Percentiles rank a stretch among this genome's conserved stretches.
phyloP scores from a whole-genome alignment of 805 yeast genomes.

The Candida cerambycidarum region DNA sequence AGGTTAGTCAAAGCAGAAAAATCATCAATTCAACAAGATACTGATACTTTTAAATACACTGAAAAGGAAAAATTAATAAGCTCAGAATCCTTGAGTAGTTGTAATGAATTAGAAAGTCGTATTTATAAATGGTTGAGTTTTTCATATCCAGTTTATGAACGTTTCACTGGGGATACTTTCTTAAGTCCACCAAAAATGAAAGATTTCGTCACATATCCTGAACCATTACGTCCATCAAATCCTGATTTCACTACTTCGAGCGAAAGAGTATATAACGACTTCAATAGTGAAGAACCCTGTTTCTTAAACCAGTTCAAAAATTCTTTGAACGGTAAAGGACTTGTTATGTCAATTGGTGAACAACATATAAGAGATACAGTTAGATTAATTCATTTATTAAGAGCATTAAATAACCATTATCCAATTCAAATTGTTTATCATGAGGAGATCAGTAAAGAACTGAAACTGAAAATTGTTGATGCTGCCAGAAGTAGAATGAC shows the following conservation, averaged over 20 bases:
- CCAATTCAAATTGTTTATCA: slow-evolving; percentile 34
- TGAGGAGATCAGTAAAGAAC: slow-evolving; percentile 23
- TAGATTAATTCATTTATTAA: slow-evolving; percentile 26
- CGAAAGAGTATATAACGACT: neutral
- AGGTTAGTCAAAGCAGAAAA: slow-evolving; percentile 10
- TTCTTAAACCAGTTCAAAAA: slow-evolving; percentile 25
- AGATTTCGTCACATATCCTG: slow-evolving; percentile 13
- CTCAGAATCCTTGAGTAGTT: slow-evolving; percentile 17
- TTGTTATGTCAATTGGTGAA: slow-evolving; percentile 30
- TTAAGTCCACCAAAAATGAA: slow-evolving; percentile 22
- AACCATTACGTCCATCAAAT: slow-evolving; percentile 15
- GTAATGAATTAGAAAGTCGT: slow-evolving; percentile 32
- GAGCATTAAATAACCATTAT: slow-evolving; percentile 30
- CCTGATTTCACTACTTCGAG: neutral
- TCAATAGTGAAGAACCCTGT: slow-evolving; percentile 16
- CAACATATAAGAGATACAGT: slow-evolving; percentile 25
- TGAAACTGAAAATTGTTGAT: slow-evolving; percentile 21
- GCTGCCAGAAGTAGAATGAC: slow-evolving; percentile 23
- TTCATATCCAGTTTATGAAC: slow-evolving; percentile 34
- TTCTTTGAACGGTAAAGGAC: slow-evolving; percentile 31
- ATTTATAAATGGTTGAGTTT: slow-evolving; percentile 41
- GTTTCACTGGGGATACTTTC: slow-evolving; percentile 34
- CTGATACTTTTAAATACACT: slow-evolving; percentile 9
- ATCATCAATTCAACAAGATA: slow-evolving; percentile 9
- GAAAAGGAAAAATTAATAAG: slow-evolving; percentile 16